phyloP scores from a whole-genome alignment of 768 basidiomycete species.

The Pulveroboletus sp. region DNA sequence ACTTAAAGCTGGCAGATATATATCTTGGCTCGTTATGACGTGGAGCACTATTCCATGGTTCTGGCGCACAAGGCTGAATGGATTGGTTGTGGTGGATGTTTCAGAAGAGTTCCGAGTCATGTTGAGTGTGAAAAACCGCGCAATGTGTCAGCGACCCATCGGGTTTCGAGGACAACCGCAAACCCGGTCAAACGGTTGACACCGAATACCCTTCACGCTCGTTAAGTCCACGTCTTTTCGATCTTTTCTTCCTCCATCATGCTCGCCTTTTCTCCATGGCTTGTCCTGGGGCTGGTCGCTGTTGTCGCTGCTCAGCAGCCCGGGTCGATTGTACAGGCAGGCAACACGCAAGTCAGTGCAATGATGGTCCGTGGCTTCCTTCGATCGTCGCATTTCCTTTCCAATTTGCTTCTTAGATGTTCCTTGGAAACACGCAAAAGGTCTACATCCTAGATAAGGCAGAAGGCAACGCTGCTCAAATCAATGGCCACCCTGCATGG shows the following conservation, averaged over 20 bases:
- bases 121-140: too few species aligned
- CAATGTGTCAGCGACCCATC: too few species aligned
- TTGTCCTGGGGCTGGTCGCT: slow-evolving; percentile 45
- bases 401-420: slow-evolving; percentile 49
- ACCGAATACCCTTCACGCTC: slow-evolving; percentile 13
- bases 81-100: too few species aligned
- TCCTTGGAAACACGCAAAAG: slow-evolving; percentile 74
- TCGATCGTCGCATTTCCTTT: not conserved
- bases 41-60: too few species aligned
- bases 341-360: slow-evolving; percentile 43
- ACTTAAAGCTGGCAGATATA: too few species aligned
- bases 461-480: slow-evolving; percentile 65
- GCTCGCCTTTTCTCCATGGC: slow-evolving; percentile 35
- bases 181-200: not conserved
- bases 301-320: slow-evolving; percentile 23
- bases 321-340: slow-evolving; percentile 24
- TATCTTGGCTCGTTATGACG: too few species aligned
- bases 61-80: too few species aligned
- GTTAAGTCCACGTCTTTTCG: slow-evolving; percentile 1
- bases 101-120: too few species aligned
- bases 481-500: slow-evolving; percentile 74
- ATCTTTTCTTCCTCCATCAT: slow-evolving; percentile 19
- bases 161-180: too few species aligned
- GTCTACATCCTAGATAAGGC: slow-evolving; percentile 94
- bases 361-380: slow-evolving; percentile 48